A percentile compares a stretch with the other conserved stretches of the same genome.
These are phyloP conservation scores for Malus sieversii DNA, from an alignment of 306 rosid species.

Conservation along the genomic window DNA sequence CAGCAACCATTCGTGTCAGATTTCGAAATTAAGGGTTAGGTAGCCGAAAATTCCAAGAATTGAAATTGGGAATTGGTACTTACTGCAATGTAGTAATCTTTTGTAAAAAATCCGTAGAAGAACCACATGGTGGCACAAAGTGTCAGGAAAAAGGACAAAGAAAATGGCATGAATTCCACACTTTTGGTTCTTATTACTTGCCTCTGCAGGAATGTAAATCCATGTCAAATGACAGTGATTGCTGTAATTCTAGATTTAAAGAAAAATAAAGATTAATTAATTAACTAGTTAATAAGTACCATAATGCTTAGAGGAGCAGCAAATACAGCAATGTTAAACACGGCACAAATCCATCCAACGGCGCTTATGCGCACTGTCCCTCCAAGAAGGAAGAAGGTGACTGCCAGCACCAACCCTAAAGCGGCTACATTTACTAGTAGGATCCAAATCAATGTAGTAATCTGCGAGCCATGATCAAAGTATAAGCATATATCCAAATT, in stretches of 20 bases:
- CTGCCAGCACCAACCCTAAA: slow-evolving; percentile 24
- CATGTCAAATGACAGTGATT: not conserved
- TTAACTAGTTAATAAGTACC: slow-evolving; percentile 22
- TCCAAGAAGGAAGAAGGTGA: slow-evolving; percentile 27
- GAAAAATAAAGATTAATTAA: not conserved
- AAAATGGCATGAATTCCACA: slow-evolving; percentile 67
- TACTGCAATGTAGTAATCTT: slow-evolving; percentile 56
- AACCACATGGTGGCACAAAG: slow-evolving; percentile 58
- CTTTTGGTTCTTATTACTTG: slow-evolving; percentile 55
- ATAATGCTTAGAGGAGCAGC: slow-evolving; percentile 69
- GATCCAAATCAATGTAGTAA: slow-evolving; percentile 31
- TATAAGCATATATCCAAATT: not conserved
- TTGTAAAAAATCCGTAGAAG: slow-evolving; percentile 51
- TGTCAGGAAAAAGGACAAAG: slow-evolving; percentile 47
- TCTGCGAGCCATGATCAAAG: slow-evolving; percentile 22
- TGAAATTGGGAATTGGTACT: slow-evolving; percentile 7
- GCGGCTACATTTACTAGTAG: slow-evolving; percentile 27
- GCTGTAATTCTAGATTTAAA: not conserved
- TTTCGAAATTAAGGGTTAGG: not conserved
- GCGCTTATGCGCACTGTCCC: slow-evolving; percentile 18
- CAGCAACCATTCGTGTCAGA: not conserved
- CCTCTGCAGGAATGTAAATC: slow-evolving; percentile 34
- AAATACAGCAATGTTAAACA: slow-evolving; percentile 57
- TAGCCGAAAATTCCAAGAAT: not conserved
- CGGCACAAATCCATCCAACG: slow-evolving; percentile 55